Conservation (phyloP, 106 monocot species). For the Cymbidium sinense region DNA sequence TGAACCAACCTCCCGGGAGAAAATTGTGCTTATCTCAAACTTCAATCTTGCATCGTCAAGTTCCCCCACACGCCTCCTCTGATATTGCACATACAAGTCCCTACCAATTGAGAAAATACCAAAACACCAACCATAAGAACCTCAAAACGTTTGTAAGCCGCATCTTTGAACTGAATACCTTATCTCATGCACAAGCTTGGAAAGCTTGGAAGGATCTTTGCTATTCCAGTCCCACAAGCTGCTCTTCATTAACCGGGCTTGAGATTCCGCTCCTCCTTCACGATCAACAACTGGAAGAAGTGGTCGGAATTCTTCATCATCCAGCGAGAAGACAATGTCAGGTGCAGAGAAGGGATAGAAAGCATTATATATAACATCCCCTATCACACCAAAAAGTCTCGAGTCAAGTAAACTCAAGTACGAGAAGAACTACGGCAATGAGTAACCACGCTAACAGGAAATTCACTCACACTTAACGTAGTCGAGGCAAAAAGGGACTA, state of each 20-base stretch:
- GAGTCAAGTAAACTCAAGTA: neutral
- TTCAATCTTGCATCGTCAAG: slow-evolving; percentile 74
- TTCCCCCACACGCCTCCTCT: slow-evolving; percentile 59
- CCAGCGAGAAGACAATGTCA: slow-evolving; percentile 61
- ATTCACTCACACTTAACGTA: slow-evolving; percentile 57
- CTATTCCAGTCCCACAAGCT: slow-evolving; percentile 52
- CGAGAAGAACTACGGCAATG: neutral
- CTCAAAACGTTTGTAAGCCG: neutral
- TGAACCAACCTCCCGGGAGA: slow-evolving; percentile 62
- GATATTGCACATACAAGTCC: slow-evolving; percentile 56
- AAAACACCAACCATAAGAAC: neutral
- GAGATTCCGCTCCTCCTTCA: slow-evolving; percentile 16
- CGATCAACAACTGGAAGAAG: slow-evolving; percentile 15
- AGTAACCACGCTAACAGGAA: neutral
- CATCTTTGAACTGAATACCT: slow-evolving; percentile 31
- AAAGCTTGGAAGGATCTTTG: slow-evolving; percentile 47
- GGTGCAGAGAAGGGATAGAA: slow-evolving; percentile 51
- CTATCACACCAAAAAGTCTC: slow-evolving; percentile 18
- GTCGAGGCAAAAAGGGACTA: slow-evolving; percentile 90
- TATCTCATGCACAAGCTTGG: slow-evolving; percentile 50
- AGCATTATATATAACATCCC: slow-evolving; percentile 76
- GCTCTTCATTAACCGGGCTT: slow-evolving; percentile 23
- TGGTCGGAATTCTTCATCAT: slow-evolving; percentile 72
- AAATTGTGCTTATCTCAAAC: slow-evolving; percentile 76
- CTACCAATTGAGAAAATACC: slow-evolving; percentile 22